phyloP scores from a whole-genome alignment of 2,329 filamentous ascomycete genomes.

The Remersonia thermophila region DNA sequence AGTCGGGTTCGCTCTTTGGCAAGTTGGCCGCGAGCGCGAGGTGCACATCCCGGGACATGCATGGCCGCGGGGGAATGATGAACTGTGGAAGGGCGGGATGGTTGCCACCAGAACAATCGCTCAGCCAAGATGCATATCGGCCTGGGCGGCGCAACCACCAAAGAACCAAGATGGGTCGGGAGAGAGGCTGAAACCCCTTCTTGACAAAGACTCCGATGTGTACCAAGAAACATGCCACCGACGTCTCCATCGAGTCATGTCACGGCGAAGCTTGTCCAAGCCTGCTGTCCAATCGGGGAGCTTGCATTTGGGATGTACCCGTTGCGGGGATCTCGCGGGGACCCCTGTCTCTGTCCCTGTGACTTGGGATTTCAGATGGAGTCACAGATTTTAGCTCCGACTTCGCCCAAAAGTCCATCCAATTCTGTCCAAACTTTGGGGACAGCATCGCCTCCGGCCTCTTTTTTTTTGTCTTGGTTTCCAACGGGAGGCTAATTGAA shows the following conservation, averaged over 20 bases:
- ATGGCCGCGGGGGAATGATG: too few relatives aligned
- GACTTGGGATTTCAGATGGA: slow-evolving; percentile 13
- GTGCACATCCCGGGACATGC: too few relatives aligned
- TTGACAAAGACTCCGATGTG: too few relatives aligned
- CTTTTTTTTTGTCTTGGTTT: background rate
- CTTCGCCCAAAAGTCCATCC: slow-evolving; percentile 21
- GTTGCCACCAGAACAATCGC: too few relatives aligned
- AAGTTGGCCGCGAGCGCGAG: background rate
- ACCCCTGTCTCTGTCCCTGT: slow-evolving; percentile 16
- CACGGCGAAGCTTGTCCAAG: too few relatives aligned
- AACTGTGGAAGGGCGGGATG: too few relatives aligned
- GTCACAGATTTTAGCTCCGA: slow-evolving; percentile 19
- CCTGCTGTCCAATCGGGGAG: slow-evolving; percentile 18
- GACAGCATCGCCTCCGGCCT: background rate
- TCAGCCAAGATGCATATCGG: too few relatives aligned
- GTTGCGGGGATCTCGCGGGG: slow-evolving; percentile 16
- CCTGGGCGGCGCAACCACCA: too few relatives aligned
- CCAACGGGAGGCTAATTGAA: slow-evolving; percentile 15
- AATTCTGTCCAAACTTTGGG: slow-evolving; percentile 2
- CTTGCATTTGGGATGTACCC: slow-evolving; percentile 17
- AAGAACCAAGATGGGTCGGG: too few relatives aligned
- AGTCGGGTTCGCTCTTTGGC: background rate
- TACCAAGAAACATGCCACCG: too few relatives aligned
- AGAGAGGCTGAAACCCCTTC: too few relatives aligned
- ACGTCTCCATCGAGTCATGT: too few relatives aligned